These are phyloP conservation scores for Selaginella tamariscina DNA, from an alignment of 75 land plant genomes.

Conservation along the genomic window DNA sequence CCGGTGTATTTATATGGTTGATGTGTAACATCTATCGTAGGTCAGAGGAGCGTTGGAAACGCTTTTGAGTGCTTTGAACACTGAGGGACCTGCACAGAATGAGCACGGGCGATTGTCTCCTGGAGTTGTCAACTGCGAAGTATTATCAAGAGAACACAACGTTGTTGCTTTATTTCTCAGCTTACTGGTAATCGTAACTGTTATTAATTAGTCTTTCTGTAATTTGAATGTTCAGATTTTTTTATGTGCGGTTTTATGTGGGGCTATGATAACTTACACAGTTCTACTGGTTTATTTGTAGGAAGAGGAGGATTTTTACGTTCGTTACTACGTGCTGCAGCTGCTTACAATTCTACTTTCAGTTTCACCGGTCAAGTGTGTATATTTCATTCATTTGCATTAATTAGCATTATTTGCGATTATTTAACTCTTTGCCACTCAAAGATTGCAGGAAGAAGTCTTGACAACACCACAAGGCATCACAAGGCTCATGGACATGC, in stretches of 20 bases:
- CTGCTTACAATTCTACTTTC: constrained; percentile 75
- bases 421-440: not conserved
- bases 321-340: constrained; percentile 84
- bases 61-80: constrained; percentile 69
- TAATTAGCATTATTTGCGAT: constrained; percentile 8
- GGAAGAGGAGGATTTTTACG: constrained; percentile 89
- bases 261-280: not conserved
- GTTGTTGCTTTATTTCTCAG: constrained; percentile 71
- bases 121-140: constrained; percentile 67
- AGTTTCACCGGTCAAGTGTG: constrained; percentile 63
- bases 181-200: constrained; percentile 43
- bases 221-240: not conserved
- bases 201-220: not conserved
- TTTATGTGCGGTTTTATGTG: not conserved
- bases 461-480: constrained; percentile 86
- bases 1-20: not conserved
- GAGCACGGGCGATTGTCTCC: constrained; percentile 62
- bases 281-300: constrained; percentile 17
- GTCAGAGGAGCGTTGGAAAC: constrained; percentile 94
- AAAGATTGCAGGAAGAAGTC: constrained; percentile 85
- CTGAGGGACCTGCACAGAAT: constrained; percentile 36
- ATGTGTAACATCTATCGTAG: constrained; percentile 19
- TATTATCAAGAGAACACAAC: constrained; percentile 78
- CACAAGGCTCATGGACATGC: constrained; percentile 94
- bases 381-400: constrained; percentile 3